Base-by-base conservation (phyloP, 805 yeast species). In the Wickerhamomyces kurtzmanii region DNA sequence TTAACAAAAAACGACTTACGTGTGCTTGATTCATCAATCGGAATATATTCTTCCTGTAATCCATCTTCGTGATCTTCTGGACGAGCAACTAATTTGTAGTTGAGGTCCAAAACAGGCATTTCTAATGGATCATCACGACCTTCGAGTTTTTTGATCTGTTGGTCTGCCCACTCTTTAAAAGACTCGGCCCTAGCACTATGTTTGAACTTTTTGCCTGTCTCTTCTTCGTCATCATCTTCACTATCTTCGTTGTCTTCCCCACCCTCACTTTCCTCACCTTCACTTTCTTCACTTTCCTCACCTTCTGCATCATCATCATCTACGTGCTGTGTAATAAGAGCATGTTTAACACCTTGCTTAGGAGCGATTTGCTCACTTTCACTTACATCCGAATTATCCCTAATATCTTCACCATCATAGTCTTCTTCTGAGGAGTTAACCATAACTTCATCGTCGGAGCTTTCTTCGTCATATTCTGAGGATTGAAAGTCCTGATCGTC, bases 161-260 rank as follows among this genome's bases (percentile, higher is more conserved):
- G 55, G 39, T 77, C 82, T 0, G 96, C 96, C 97, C 98, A 91
- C 12, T 70, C 69, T 53, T 82, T 83, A 62, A 91, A 91, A 12
- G 74, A 68, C 20, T 64, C 61, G 1, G 84, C 89, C 24, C 55
- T 57, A 17, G 62, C 48, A 22, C 55, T 49, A 36, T 63, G 75
- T 20, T 59, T 55, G 22, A 66, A 66, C 42, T 59, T 68, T 17
- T 45, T 33, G 20, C 39, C 41, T 12, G 41, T 37, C 1, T 49
- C 58, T 2, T 38, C 49, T 5, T 54, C 55, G 4, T 39, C 46
- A 5, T 42, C 50, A 10, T 42, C 52, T 6, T 48, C 60, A 4
- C 46, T 52, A 3, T 37, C 50, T 0, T 47, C 60, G 4, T 51
- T 57, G 4, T 49, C 60, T 0, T 50, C 57, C 4, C 49, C 59